phyloP scores from a whole-genome alignment of 2,329 filamentous ascomycete species.

The Penicillium sp. region DNA sequence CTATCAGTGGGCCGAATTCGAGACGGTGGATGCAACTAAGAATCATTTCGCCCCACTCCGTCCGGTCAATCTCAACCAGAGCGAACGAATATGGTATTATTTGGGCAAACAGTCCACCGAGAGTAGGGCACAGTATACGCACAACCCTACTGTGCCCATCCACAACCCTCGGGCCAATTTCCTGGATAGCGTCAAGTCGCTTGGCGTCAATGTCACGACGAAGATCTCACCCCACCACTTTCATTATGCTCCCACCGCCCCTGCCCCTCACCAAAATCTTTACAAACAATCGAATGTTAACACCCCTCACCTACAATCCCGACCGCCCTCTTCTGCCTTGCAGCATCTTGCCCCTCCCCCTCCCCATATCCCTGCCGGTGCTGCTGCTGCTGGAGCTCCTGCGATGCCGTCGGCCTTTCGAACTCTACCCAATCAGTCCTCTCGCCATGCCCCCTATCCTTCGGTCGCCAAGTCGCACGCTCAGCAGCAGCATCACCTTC shows the following conservation, averaged over 20 bases:
- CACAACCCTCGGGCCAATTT: constrained; percentile 54
- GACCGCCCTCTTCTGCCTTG: constrained; percentile 37
- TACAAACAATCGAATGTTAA: constrained; percentile 18
- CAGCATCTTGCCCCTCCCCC: constrained; percentile 38
- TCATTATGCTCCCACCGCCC: constrained; percentile 27
- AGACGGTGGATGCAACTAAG: constrained; percentile 57
- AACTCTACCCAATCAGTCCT: constrained; percentile 38
- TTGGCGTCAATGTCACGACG: constrained; percentile 33
- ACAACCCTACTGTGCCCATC: constrained; percentile 60
- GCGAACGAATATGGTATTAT: constrained; percentile 84
- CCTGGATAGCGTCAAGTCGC: constrained; percentile 48
- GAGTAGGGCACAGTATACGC: constrained; percentile 86
- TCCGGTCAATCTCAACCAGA: constrained; percentile 70
- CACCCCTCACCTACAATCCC: constrained; percentile 24
- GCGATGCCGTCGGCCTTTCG: constrained; percentile 48
- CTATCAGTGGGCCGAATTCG: constrained; percentile 78
- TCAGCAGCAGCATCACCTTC: constrained; percentile 31
- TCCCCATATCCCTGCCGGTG: constrained; percentile 30
- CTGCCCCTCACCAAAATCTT: constrained; percentile 24
- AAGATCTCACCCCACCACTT: constrained; percentile 30
- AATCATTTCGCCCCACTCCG: constrained; percentile 61
- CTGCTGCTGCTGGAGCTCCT: constrained; percentile 38
- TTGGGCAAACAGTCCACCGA: constrained; percentile 85
- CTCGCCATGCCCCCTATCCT: constrained; percentile 41
- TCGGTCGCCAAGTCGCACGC: constrained; percentile 38